Conservation (phyloP, 352 stramenopile species). For the Pythium oligandrum region DNA sequence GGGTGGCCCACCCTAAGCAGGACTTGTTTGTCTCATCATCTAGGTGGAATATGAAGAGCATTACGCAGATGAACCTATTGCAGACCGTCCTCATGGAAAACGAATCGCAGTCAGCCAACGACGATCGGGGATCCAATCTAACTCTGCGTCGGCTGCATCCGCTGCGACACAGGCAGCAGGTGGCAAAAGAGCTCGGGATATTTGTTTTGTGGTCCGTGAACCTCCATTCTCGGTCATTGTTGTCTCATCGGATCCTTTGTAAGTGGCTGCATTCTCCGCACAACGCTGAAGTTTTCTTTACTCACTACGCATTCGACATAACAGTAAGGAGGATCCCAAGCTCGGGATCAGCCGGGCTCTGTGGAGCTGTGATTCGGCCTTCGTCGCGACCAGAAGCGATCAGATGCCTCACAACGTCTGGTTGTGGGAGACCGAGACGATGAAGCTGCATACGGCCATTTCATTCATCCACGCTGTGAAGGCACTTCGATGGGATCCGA, state of each 20-base stretch:
- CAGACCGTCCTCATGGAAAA: conserved; percentile 56
- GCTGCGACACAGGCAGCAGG: conserved; percentile 51
- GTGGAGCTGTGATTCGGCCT: conserved; percentile 68
- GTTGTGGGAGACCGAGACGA: conserved; percentile 75
- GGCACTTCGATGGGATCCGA: conserved; percentile 59
- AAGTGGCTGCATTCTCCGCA: conserved; percentile 4
- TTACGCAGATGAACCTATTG: conserved; percentile 41
- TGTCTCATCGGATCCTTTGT: conserved; percentile 63
- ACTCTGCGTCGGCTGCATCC: conserved; percentile 54
- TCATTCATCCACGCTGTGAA: conserved; percentile 60
- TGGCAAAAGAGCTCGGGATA: conserved; percentile 37
- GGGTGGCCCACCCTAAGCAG: too few relatives aligned
- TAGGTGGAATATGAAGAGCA: conserved; percentile 73
- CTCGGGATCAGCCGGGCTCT: conserved; percentile 60
- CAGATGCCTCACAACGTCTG: conserved; percentile 83
- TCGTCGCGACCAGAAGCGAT: conserved; percentile 74
- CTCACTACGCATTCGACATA: not conserved
- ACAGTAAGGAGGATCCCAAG: conserved; percentile 64
- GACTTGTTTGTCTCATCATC: too few relatives aligned
- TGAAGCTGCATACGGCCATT: conserved; percentile 61
- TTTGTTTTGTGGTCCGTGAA: conserved; percentile 66
- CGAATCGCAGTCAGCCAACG: conserved; percentile 38
- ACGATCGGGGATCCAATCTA: conserved; percentile 36
- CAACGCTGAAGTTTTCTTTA: too few relatives aligned
- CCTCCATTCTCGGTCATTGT: conserved; percentile 72